phyloP scores from a whole-genome alignment of 2,329 filamentous ascomycete genomes.

The Neofusicoccum sp. region DNA sequence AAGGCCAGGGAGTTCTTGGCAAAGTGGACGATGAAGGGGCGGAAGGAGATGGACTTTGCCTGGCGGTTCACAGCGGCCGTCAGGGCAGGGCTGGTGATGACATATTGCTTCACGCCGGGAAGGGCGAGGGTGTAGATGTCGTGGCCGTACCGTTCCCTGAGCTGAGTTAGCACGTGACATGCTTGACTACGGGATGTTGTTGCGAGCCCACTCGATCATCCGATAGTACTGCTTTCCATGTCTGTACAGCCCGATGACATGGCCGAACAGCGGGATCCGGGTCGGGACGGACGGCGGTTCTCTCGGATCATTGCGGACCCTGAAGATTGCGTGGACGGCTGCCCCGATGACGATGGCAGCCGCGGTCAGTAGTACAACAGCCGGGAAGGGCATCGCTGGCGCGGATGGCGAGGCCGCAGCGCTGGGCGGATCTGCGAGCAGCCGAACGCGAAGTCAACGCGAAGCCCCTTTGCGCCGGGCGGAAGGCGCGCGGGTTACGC shows the following conservation, averaged over 20 bases:
- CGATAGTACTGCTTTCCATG: slow-evolving; percentile 35
- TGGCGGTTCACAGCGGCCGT: slow-evolving; percentile 41
- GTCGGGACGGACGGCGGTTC: slow-evolving; percentile 47
- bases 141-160: slow-evolving; percentile 23
- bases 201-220: slow-evolving; percentile 38
- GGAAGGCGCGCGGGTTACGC: too few relatives aligned
- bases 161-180: not conserved
- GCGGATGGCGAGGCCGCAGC: too few relatives aligned
- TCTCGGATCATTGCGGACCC: slow-evolving; percentile 23
- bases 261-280: slow-evolving; percentile 46
- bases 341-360: not conserved
- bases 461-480: too few relatives aligned
- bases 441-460: too few relatives aligned
- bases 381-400: not conserved
- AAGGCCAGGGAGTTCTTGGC: slow-evolving; percentile 41
- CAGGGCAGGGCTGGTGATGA: slow-evolving; percentile 43
- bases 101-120: slow-evolving; percentile 45
- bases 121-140: slow-evolving; percentile 48
- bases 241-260: slow-evolving; percentile 45
- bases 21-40: slow-evolving; percentile 41
- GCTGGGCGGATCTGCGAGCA: too few relatives aligned
- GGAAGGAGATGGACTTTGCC: slow-evolving; percentile 43
- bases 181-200: not conserved
- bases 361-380: not conserved
- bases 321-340: too few relatives aligned